Evolutionary conservation across 768 basidiomycete species (phyloP), one percentile per base, ranked within the genome.

Genomic region (Lanmaoa pseudosensibilis): DNA sequence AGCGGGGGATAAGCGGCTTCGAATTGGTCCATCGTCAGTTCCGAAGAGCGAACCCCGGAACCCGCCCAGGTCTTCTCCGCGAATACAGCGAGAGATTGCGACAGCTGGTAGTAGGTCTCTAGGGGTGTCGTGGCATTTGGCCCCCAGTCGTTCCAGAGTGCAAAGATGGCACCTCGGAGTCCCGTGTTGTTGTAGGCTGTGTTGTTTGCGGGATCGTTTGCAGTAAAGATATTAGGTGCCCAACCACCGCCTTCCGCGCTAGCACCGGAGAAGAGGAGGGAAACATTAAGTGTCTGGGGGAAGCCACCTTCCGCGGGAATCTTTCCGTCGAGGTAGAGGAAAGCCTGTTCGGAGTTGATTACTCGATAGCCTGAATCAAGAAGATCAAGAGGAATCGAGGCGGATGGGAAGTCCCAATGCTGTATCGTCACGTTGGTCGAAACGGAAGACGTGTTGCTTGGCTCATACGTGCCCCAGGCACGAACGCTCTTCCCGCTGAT

Each of bases 21-120:
- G 50, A 79, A 79, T 46, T 77, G 67, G 1, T 61, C 64, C 18
- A 68, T 67, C 2, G 74, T 68, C 51, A 79, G 67, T 55, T 61
- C 70, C 1, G 71, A 69, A 0, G 57, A 34, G 33, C 77, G 75
- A 13, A 73, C 57, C 10, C 65, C 75, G 25, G 74, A 74, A 15
- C 77, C 77, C 10, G 76, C 66, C 78, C 78, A 79, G 9, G 74
- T 64, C 58, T 78, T 78, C 62, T 78, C 78, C 1, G 64, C 73
- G 50, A 79, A 73, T 6, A 76, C 67, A 7, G 77, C 75, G 23
- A 78, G 54, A 32, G 75, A 76, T 39, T 69, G 72, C 8, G 77
- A 68, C 9, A 79, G 66, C 50, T 78, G 75, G 59, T 77, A 76
- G 57, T 77, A 78, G 2, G 73, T 71, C 66, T 79, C 78, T 12